These are phyloP conservation scores for Hanseniaspora vineae DNA, from an alignment of 805 yeast genomes.

Conservation along the genomic window DNA sequence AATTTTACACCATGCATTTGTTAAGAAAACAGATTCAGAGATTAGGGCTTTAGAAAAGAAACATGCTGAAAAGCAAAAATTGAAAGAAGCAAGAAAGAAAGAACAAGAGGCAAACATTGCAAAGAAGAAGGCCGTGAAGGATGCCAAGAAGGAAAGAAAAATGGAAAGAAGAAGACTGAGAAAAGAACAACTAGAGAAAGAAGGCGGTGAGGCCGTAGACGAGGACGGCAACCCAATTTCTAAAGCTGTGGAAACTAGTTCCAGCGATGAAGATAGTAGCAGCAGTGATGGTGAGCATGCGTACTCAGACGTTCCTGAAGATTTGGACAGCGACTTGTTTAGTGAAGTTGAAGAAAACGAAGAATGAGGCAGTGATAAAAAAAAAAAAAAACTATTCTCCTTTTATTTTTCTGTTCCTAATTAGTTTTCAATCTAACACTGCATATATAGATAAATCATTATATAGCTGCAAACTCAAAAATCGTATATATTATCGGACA, in stretches of 20 bases:
- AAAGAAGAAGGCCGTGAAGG: conserved; percentile 59
- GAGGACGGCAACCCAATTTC: not conserved
- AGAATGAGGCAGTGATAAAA: conserved; percentile 8
- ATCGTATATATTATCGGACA: no score
- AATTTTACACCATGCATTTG: conserved; percentile 66
- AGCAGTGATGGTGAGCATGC: conserved; percentile 23
- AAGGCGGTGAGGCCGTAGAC: conserved; percentile 5
- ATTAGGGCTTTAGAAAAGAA: conserved; percentile 45
- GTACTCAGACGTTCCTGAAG: conserved; percentile 31
- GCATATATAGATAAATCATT: no score
- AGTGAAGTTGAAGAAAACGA: conserved; percentile 29
- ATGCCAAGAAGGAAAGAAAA: conserved; percentile 59
- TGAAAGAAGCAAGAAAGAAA: conserved; percentile 60
- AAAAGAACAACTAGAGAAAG: conserved; percentile 13
- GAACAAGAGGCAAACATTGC: conserved; percentile 70
- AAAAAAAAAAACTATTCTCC: conserved; percentile 2
- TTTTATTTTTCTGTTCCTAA: no score
- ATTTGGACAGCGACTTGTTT: conserved; percentile 33
- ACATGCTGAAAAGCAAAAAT: conserved; percentile 47
- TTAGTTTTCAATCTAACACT: no score
- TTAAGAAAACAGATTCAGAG: conserved; percentile 53
- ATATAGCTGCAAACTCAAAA: no score
- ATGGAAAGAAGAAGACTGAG: conserved; percentile 36
- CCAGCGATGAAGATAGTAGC: conserved; percentile 15
- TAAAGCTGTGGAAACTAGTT: conserved; percentile 10